Evolutionary conservation across 176 grass and related monocot genomes (phyloP).

Genomic region (Zoysia pacifica): DNA sequence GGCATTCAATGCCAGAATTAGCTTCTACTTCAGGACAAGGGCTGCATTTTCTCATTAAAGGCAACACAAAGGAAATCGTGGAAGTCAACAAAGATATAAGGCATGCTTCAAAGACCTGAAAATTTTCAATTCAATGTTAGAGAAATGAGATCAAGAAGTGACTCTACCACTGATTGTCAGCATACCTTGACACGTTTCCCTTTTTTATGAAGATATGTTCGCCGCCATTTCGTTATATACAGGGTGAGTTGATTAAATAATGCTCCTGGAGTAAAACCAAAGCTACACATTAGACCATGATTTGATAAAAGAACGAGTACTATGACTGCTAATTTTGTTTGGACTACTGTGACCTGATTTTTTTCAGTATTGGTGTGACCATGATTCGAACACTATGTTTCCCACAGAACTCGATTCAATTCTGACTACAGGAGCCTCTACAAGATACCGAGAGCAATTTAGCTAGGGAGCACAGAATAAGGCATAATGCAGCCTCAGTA

Average conservation of each 20-base stretch:
- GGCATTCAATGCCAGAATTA: slow-evolving; percentile 90
- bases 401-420: slow-evolving; percentile 24
- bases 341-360: not conserved
- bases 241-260: slow-evolving; percentile 99
- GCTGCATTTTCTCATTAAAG: slow-evolving; percentile 89
- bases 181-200: slow-evolving; percentile 86
- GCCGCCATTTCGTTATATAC: slow-evolving; percentile 91
- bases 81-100: slow-evolving; percentile 95
- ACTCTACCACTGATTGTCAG: slow-evolving; percentile 1
- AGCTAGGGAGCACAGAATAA: not conserved
- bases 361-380: slow-evolving; percentile 23
- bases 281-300: slow-evolving; percentile 15
- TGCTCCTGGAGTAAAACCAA: slow-evolving; percentile 64
- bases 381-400: not conserved
- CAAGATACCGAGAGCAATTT: slow-evolving; percentile 1
- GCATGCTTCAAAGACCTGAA: slow-evolving; percentile 93
- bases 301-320: slow-evolving; percentile 11
- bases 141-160: slow-evolving; percentile 12
- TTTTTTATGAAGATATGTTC: slow-evolving; percentile 88
- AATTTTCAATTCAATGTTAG: slow-evolving; percentile 23
- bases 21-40: slow-evolving; percentile 73
- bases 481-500: slow-evolving; percentile 1
- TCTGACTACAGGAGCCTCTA: slow-evolving; percentile 9
- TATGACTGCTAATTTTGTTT: slow-evolving; percentile 8
- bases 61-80: slow-evolving; percentile 82